phyloP scores from a whole-genome alignment of 2,329 filamentous ascomycete species.

The Hypoxylon sp. region DNA sequence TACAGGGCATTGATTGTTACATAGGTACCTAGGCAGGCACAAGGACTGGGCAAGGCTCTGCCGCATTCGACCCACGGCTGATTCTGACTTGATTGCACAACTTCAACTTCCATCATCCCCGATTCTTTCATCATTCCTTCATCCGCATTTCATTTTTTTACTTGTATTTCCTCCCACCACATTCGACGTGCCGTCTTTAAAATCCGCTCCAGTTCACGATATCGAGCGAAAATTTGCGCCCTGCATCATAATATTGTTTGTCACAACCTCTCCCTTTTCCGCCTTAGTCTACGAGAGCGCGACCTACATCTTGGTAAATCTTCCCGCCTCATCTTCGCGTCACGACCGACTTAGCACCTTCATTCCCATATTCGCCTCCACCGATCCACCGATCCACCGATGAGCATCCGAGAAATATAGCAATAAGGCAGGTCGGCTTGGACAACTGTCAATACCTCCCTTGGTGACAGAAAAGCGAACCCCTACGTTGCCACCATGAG shows the following conservation, averaged over 20 bases:
- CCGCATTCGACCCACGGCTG: constrained; percentile 35
- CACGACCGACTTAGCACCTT: constrained; percentile 3
- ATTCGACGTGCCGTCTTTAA: neutral
- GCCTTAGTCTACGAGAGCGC: constrained; percentile 9
- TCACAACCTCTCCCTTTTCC: constrained; percentile 1
- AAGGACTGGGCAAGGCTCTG: constrained; percentile 15
- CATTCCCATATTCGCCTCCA: neutral
- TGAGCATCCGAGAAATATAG: constrained; percentile 28
- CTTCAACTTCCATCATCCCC: constrained; percentile 29
- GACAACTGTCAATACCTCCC: constrained; percentile 19
- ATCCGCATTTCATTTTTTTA: constrained; percentile 16
- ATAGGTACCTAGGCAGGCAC: constrained; percentile 13
- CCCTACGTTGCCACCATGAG: constrained; percentile 52
- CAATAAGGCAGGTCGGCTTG: constrained; percentile 19
- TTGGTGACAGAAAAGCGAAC: constrained; percentile 12
- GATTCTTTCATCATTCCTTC: constrained; percentile 18
- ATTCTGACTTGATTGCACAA: constrained; percentile 27
- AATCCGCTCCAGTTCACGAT: neutral
- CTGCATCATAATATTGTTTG: constrained; percentile 8
- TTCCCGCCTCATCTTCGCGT: constrained; percentile 18
- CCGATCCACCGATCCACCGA: constrained; percentile 25
- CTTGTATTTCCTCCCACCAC: constrained; percentile 7
- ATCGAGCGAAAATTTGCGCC: constrained; percentile 7
- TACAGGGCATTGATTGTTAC: no score
- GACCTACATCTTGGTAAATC: constrained; percentile 3